Conservation (phyloP, 1,139 yeast species). For the Diutina siamensis region DNA sequence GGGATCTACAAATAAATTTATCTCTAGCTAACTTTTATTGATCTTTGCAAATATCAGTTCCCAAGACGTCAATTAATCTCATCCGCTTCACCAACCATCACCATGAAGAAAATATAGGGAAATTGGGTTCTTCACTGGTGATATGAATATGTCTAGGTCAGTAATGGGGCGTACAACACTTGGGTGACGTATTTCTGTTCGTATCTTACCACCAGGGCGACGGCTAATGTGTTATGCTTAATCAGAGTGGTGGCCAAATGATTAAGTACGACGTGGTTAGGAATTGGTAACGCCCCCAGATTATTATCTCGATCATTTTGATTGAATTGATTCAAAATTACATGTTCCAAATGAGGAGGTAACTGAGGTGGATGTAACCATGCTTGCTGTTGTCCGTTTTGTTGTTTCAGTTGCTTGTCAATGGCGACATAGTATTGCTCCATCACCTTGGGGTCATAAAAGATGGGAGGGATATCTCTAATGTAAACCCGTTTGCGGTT, state of each 20-base stretch:
- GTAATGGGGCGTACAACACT: constrained; percentile 38
- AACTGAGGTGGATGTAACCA: constrained; percentile 53
- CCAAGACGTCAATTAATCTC: too few relatives aligned
- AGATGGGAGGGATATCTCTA: constrained; percentile 77
- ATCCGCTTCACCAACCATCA: too few relatives aligned
- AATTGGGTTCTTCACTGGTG: too few relatives aligned
- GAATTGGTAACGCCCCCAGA: constrained; percentile 39
- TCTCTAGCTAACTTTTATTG: too few relatives aligned
- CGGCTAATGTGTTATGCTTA: constrained; percentile 37
- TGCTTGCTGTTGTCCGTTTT: constrained; percentile 52
- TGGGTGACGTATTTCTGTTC: constrained; percentile 38
- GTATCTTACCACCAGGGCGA: constrained; percentile 36
- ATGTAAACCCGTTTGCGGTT: constrained; percentile 34
- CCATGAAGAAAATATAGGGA: too few relatives aligned
- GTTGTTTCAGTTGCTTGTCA: constrained; percentile 55
- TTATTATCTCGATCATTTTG: constrained; percentile 35
- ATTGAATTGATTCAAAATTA: constrained; percentile 34
- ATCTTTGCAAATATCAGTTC: too few relatives aligned
- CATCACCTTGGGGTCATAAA: constrained; percentile 61
- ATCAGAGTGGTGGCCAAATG: constrained; percentile 40
- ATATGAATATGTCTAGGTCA: constrained; percentile 8
- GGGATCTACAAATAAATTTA: too few relatives aligned
- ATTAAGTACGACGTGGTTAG: constrained; percentile 36
- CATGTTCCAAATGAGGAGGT: constrained; percentile 39
- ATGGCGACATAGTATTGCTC: constrained; percentile 58